phyloP scores from a whole-genome alignment of 2,329 filamentous ascomycete species.

The Fusarium sp. region DNA sequence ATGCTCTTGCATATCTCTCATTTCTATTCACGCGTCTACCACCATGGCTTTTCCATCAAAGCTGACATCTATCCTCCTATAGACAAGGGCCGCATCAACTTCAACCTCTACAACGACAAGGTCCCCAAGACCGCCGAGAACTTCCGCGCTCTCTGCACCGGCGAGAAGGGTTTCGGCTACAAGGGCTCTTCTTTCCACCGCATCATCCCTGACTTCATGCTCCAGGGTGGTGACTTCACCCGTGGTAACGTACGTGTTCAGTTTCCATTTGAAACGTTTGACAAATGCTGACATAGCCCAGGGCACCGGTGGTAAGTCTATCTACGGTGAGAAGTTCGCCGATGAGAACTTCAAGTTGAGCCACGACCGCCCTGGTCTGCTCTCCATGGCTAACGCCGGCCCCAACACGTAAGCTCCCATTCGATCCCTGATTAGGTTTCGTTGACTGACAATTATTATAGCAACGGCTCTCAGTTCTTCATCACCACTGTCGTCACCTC shows the following conservation, averaged over 20 bases:
- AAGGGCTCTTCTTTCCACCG: constrained; percentile 88
- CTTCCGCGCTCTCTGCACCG: constrained; percentile 86
- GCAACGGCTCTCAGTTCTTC: constrained; percentile 99
- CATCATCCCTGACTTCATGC: constrained; percentile 93
- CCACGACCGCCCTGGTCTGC: constrained; percentile 80
- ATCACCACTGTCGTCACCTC: constrained; percentile 91
- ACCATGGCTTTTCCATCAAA: neutral
- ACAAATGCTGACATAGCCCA: constrained; percentile 52
- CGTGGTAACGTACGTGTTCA: constrained; percentile 79
- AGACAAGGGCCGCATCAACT: constrained; percentile 84
- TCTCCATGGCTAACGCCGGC: constrained; percentile 96
- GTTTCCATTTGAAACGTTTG: neutral
- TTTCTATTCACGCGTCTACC: neutral
- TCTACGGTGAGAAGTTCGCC: constrained; percentile 93
- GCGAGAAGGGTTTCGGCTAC: constrained; percentile 86
- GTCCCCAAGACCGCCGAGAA: constrained; percentile 90
- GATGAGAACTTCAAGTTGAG: constrained; percentile 89
- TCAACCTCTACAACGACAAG: constrained; percentile 85
- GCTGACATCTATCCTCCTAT: constrained; percentile 39
- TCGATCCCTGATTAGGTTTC: neutral
- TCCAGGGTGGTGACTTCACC: constrained; percentile 96
- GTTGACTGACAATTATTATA: constrained; percentile 56
- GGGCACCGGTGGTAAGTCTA: constrained; percentile 92
- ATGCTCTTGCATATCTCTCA: constrained; percentile 22
- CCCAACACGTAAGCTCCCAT: constrained; percentile 81